phyloP scores from a whole-genome alignment of 768 basidiomycete species.

The Saitozyma sp. region DNA sequence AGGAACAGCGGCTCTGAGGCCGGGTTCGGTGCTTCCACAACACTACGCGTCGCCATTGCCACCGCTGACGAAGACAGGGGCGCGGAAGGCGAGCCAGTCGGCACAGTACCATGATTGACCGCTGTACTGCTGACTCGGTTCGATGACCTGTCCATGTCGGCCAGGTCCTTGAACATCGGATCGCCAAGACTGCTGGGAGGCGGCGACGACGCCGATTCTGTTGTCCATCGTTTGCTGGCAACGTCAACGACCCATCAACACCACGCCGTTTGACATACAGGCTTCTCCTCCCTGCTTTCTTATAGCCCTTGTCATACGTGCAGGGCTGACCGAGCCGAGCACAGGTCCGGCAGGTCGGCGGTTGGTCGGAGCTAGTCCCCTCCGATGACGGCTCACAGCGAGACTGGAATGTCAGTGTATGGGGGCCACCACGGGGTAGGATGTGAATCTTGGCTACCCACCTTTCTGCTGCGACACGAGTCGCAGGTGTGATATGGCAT shows the following conservation, averaged over 20 bases:
- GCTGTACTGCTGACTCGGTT: neutral
- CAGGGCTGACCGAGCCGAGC: conserved; percentile 3
- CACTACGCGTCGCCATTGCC: no score
- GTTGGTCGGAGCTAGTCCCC: conserved; percentile 1
- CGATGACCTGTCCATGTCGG: neutral
- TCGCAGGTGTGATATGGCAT: conserved; percentile 8
- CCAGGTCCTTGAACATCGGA: neutral
- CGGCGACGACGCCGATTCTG: neutral
- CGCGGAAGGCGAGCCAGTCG: no score
- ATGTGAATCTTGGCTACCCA: neutral
- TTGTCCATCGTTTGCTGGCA: neutral
- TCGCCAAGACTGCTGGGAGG: neutral
- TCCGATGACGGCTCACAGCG: conserved; percentile 7
- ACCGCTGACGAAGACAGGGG: no score
- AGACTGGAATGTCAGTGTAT: conserved; percentile 1
- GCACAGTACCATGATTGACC: no score
- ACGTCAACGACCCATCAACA: neutral
- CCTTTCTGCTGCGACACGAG: conserved; percentile 9
- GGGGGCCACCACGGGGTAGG: neutral
- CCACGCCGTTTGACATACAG: neutral
- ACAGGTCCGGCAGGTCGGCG: conserved; percentile 6
- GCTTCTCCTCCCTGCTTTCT: conserved; percentile 3
- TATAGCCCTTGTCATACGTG: conserved; percentile 12
- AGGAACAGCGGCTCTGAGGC: no score
- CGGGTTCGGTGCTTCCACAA: no score